Evolutionary conservation across 345 rosid species (phyloP).

Genomic region (Linum trigynum): DNA sequence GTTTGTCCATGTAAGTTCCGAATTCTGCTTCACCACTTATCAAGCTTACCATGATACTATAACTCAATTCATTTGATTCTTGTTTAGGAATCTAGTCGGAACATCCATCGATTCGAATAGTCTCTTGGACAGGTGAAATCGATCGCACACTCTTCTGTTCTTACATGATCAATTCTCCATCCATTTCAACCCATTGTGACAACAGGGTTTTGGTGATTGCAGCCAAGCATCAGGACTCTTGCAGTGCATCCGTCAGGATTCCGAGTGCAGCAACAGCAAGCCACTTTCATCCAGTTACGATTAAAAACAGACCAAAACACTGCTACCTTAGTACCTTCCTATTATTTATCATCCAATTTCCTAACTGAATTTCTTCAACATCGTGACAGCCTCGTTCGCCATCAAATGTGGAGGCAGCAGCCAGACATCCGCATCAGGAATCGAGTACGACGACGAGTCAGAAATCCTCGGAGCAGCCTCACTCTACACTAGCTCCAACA

Average conservation of each 20-base stretch:
- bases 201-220: slow-evolving; percentile 13
- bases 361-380: background rate
- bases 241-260: slow-evolving; percentile 33
- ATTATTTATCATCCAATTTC: background rate
- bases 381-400: slow-evolving; percentile 41
- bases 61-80: background rate
- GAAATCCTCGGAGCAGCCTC: slow-evolving; percentile 35
- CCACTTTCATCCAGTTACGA: slow-evolving; percentile 25
- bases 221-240: slow-evolving; percentile 35
- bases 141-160: background rate
- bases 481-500: slow-evolving; percentile 24
- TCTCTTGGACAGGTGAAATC: slow-evolving; percentile 25
- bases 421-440: slow-evolving; percentile 33
- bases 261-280: slow-evolving; percentile 27
- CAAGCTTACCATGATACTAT: background rate
- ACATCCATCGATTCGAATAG: slow-evolving; percentile 32
- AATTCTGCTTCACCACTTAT: background rate
- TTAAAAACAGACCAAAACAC: slow-evolving; percentile 14
- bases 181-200: background rate
- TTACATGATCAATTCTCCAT: background rate
- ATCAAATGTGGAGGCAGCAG: slow-evolving; percentile 46
- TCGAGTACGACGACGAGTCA: slow-evolving; percentile 34
- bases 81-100: slow-evolving; percentile 39
- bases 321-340: background rate
- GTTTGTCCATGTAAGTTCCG: slow-evolving; percentile 37